Conservation (phyloP, 345 rosid species). For the Brassica rapa region DNA sequence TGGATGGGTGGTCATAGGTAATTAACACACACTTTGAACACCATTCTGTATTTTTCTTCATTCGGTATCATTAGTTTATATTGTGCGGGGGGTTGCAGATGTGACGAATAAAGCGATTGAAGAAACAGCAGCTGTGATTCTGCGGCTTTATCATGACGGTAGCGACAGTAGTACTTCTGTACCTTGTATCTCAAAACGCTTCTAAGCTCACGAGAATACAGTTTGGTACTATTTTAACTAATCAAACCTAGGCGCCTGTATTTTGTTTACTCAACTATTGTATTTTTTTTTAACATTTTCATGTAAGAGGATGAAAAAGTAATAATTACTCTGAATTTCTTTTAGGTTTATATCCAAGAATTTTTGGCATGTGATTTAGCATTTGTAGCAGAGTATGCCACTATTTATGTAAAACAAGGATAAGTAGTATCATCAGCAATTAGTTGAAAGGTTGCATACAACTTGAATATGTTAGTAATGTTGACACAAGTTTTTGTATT, state of each 20-base stretch:
- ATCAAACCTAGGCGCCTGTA: not conserved
- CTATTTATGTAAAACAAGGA: not conserved
- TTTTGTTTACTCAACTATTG: not conserved
- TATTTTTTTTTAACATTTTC: not conserved
- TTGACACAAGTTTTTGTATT: not conserved
- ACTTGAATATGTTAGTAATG: not conserved
- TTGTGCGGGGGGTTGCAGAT: slow-evolving; percentile 47
- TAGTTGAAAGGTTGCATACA: slow-evolving; percentile 3
- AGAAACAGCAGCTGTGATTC: slow-evolving; percentile 82
- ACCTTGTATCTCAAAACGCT: slow-evolving; percentile 75
- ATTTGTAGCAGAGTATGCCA: not conserved
- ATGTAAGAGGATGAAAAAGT: not conserved
- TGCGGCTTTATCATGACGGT: slow-evolving; percentile 74
- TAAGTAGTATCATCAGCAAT: not conserved
- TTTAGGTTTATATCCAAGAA: not conserved
- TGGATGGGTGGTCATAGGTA: slow-evolving; percentile 82
- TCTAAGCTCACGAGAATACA: slow-evolving; percentile 38
- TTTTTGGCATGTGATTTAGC: not conserved
- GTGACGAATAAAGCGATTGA: slow-evolving; percentile 90
- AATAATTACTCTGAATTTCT: not conserved
- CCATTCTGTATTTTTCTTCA: not conserved
- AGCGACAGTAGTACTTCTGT: slow-evolving; percentile 53
- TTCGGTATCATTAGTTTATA: not conserved
- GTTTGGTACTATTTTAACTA: not conserved
- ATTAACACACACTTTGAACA: not conserved